Percentiles rank a stretch among this genome's conserved stretches.
Conservation (phyloP, 148 eudicot genomes). For the Pharnaceum exiguum region DNA sequence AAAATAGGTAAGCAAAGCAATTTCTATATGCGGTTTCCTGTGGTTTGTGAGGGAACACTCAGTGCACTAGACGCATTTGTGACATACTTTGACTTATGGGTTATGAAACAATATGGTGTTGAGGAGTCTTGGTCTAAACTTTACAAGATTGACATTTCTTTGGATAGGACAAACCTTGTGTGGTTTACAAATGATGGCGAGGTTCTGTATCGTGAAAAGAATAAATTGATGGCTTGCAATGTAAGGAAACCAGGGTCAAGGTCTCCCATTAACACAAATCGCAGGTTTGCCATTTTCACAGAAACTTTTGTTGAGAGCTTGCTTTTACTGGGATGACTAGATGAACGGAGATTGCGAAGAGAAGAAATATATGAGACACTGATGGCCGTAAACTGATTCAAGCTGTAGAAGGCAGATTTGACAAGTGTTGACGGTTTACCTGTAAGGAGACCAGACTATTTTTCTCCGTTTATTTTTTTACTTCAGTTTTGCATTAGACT, state of each 20-base stretch:
- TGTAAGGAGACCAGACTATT: too few relatives aligned
- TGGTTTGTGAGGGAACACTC: not conserved
- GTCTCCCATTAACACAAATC: not conserved
- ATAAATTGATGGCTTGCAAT: not conserved
- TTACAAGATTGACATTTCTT: not conserved
- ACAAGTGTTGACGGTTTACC: too few relatives aligned
- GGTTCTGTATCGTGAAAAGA: not conserved
- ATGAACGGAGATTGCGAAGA: too few relatives aligned
- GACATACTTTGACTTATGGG: not conserved
- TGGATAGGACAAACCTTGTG: not conserved
- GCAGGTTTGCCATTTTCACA: not conserved
- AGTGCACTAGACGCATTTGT: not conserved
- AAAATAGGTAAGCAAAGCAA: not conserved
- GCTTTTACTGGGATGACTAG: too few relatives aligned
- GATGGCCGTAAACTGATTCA: too few relatives aligned
- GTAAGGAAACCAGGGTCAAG: not conserved
- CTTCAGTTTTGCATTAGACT: too few relatives aligned
- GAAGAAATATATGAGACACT: too few relatives aligned
- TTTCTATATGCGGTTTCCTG: not conserved
- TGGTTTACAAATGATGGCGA: not conserved
- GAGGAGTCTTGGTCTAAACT: not conserved
- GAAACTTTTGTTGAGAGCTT: constrained; percentile 2
- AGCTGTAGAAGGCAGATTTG: too few relatives aligned
- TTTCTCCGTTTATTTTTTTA: too few relatives aligned
- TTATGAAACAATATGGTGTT: not conserved